Base-by-base conservation (phyloP, 768 basidiomycete species). In the Wakefieldia striispora region DNA sequence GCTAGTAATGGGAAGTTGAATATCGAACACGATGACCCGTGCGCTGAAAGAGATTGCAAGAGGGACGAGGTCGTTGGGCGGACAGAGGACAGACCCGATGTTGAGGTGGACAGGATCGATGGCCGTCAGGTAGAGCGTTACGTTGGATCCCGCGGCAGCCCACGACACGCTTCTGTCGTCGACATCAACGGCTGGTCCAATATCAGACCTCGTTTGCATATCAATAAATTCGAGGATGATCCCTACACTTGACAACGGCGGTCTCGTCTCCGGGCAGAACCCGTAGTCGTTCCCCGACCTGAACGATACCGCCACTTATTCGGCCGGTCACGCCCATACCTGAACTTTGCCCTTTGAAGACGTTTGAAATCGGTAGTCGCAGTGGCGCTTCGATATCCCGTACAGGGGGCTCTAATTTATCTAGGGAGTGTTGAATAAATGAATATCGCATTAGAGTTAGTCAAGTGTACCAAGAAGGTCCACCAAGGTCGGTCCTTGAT, bases 251-350 rank as follows among this genome's bases (percentile, higher is more conserved):
- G 3, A 99, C 88, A 16, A 88, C 67, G 0, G 84, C 89, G 6
- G 79, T 86, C 67, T 97, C 95, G 63, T 98, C 95, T 10, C 95
- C 95, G 0, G 97, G 97, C 4, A 97, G 72, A 43, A 95, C 82
- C 36, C 92, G 78, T 33, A 98, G 59, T 35, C 81, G 77, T 71
- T 98, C 95, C 2, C 97, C 95, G 3, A 94, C 88, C 68, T 97
- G 95, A 4, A 97, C 78, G 33, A 97, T 75, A 6, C 97, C 97
- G 37, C 86, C 83, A 59, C 85, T 90, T 38, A 98, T 72, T 43
- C 94, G 74, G 16, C 97, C 97, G 20, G 86, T 80, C 0, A 97
- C 82, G 0, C 84, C 88, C 5, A 81, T 82, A 2, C 88, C 81
- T 3, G 89, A 82, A 14, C 85, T 82, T 61, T 87, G 86, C 4